phyloP scores from a whole-genome alignment of 1,284 basidiomycete genomes.

The Tausonia pullulans region DNA sequence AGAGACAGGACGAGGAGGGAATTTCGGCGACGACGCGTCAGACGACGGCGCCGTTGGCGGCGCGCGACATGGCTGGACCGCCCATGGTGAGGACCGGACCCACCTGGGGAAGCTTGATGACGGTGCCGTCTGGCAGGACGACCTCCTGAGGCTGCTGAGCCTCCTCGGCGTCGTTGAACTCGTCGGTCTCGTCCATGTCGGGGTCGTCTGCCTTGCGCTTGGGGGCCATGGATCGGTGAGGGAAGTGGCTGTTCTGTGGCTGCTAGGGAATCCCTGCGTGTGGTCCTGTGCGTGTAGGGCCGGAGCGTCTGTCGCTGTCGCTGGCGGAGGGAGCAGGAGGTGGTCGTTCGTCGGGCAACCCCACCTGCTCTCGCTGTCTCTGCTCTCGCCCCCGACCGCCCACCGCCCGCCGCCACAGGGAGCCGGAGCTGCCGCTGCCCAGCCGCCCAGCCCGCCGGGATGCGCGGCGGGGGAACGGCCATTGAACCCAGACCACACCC shows the following conservation, averaged over 20 bases:
- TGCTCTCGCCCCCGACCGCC: too few species aligned
- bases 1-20: neutral
- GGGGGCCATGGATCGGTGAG: neutral
- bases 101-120: conserved; percentile 17
- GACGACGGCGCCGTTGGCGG: neutral
- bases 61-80: neutral
- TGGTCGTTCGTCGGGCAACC: too few species aligned
- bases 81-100: neutral
- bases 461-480: too few species aligned
- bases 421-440: too few species aligned
- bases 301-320: too few species aligned
- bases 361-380: too few species aligned
- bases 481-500: too few species aligned
- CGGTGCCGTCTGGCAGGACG: conserved; percentile 5
- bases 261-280: neutral
- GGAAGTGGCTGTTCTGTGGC: neutral
- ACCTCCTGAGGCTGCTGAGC: neutral
- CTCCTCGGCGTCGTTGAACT: neutral
- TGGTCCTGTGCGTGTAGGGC: too few species aligned
- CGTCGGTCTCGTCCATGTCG: neutral
- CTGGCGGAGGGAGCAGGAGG: too few species aligned
- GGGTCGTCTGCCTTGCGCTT: neutral
- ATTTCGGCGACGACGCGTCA: neutral
- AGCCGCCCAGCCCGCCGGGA: too few species aligned
- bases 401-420: too few species aligned